phyloP scores from a whole-genome alignment of 2,329 filamentous ascomycete species.

The Cytospora piceae region DNA sequence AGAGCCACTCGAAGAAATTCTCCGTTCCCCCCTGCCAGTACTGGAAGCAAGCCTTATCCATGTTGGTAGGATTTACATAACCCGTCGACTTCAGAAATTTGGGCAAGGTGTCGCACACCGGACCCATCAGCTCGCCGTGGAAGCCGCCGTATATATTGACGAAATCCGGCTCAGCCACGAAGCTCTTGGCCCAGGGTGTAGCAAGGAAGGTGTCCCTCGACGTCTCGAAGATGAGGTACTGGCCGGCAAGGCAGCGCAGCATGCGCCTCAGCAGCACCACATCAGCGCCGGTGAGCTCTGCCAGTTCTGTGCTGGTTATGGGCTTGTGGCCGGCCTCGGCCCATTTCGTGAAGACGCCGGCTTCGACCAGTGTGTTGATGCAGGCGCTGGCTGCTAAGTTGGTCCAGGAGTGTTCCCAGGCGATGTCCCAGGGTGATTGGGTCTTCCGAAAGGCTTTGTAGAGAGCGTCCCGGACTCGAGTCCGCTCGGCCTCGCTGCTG shows the following conservation, averaged over 20 bases:
- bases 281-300: conserved; percentile 41
- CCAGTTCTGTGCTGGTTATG: conserved; percentile 40
- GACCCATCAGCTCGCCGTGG: conserved; percentile 29
- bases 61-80: conserved; percentile 42
- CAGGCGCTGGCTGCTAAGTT: conserved; percentile 40
- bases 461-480: conserved; percentile 40
- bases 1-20: neutral
- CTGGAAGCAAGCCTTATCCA: conserved; percentile 41
- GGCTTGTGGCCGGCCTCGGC: conserved; percentile 37
- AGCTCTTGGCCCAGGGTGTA: conserved; percentile 37
- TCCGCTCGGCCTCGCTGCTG: conserved; percentile 40
- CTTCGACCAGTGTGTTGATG: conserved; percentile 45
- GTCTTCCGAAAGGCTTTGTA: conserved; percentile 38
- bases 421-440: conserved; percentile 45
- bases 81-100: conserved; percentile 39
- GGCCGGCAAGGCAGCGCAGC: conserved; percentile 42
- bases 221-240: conserved; percentile 41
- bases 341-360: conserved; percentile 44
- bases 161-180: conserved; percentile 6
- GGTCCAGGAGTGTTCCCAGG: conserved; percentile 44
- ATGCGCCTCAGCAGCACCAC: conserved; percentile 41
- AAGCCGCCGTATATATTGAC: conserved; percentile 25
- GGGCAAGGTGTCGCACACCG: conserved; percentile 33
- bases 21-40: conserved; percentile 22
- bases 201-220: conserved; percentile 41